These are phyloP conservation scores for Phytophthora pinifolia DNA, from an alignment of 352 stramenopile species.

Conservation along the genomic window DNA sequence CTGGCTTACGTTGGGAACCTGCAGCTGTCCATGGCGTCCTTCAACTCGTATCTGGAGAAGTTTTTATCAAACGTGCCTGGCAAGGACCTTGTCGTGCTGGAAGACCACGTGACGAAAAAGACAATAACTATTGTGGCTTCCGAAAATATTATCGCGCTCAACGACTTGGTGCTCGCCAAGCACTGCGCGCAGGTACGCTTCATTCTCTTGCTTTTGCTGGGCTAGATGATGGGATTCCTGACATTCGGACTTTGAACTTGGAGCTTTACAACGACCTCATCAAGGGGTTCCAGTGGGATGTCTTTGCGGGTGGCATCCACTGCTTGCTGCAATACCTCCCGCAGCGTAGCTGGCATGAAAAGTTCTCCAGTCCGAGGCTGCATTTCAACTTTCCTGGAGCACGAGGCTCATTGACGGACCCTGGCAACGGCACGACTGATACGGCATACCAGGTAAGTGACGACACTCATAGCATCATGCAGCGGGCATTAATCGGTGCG, in stretches of 20 bases:
- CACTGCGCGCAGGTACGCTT: constrained; percentile 60
- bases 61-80: constrained; percentile 57
- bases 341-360: constrained; percentile 56
- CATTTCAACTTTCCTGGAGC: constrained; percentile 81
- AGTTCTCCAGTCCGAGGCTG: constrained; percentile 65
- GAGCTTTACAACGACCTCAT: constrained; percentile 80
- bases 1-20: constrained; percentile 73
- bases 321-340: constrained; percentile 83
- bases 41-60: constrained; percentile 76
- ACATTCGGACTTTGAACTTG: background rate
- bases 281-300: constrained; percentile 83
- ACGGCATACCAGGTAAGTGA: constrained; percentile 62
- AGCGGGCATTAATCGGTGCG: constrained; percentile 1
- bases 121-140: constrained; percentile 58
- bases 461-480: background rate
- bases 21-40: constrained; percentile 68
- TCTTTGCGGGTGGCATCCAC: constrained; percentile 81
- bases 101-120: constrained; percentile 73
- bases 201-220: background rate
- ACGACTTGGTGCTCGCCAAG: constrained; percentile 66
- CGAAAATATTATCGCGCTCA: constrained; percentile 79
- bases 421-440: constrained; percentile 82
- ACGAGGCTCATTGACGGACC: constrained; percentile 55
- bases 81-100: constrained; percentile 67
- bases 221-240: background rate